Evolutionary conservation across 2,329 filamentous ascomycete species (phyloP).

Genomic region (Talaromyces sp.): DNA sequence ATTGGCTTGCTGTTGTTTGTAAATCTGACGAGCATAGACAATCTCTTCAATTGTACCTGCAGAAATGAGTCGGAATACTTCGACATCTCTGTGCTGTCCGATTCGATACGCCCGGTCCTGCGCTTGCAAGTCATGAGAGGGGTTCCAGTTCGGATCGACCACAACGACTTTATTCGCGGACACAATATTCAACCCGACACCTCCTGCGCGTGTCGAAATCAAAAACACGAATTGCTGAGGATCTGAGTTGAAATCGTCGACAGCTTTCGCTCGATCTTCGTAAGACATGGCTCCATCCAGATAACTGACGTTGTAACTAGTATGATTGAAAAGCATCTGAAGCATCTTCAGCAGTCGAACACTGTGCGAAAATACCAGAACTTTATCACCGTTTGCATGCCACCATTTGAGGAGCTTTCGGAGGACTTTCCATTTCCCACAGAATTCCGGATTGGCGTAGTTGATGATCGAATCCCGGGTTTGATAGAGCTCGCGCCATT

Average conservation of each 20-base stretch:
- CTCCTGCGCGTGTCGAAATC: constrained; percentile 89
- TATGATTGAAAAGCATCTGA: constrained; percentile 79
- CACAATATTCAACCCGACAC: constrained; percentile 92
- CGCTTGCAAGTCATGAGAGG: constrained; percentile 87
- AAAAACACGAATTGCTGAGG: constrained; percentile 88
- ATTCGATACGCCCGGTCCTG: constrained; percentile 96
- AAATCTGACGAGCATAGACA: constrained; percentile 93
- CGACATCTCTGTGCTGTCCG: constrained; percentile 86
- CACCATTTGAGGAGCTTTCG: constrained; percentile 84
- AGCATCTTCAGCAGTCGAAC: constrained; percentile 81
- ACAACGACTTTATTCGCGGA: constrained; percentile 98
- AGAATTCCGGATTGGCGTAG: constrained; percentile 83
- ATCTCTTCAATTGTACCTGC: constrained; percentile 95
- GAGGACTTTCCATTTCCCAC: constrained; percentile 93
- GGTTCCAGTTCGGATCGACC: constrained; percentile 97
- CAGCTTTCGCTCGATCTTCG: constrained; percentile 74
- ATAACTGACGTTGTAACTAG: constrained; percentile 86
- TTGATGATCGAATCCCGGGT: constrained; percentile 75
- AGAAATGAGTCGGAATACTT: constrained; percentile 88
- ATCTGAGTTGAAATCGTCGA: constrained; percentile 89
- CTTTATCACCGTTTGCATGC: constrained; percentile 87
- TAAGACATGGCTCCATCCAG: constrained; percentile 81
- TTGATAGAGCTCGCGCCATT: constrained; percentile 70
- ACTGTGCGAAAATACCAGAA: constrained; percentile 90
- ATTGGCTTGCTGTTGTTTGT: constrained; percentile 98